Percentiles rank a stretch among this genome's conserved stretches.
phyloP scores from a whole-genome alignment of 2,329 filamentous ascomycete genomes.

The Fusarium luffae region DNA sequence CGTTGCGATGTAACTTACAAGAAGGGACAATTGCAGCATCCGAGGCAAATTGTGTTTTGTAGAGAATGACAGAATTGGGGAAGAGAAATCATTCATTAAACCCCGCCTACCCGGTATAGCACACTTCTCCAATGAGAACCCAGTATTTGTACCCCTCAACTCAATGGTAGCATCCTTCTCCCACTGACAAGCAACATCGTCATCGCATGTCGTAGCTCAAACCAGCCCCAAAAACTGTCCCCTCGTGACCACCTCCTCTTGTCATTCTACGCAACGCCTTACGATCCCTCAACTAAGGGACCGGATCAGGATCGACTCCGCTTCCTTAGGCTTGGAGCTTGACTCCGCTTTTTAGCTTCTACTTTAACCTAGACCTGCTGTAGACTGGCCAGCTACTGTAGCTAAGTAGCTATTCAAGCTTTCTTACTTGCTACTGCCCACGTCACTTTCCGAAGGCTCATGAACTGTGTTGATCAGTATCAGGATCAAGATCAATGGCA shows the following conservation, averaged over 20 bases:
- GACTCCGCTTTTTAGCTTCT: conserved; percentile 24
- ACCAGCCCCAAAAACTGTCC: conserved; percentile 5
- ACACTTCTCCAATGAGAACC: neutral
- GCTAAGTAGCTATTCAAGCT: conserved; percentile 10
- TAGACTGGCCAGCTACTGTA: neutral
- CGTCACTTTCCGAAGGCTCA: conserved; percentile 29
- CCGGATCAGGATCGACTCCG: conserved; percentile 34
- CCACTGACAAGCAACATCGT: conserved; percentile 26
- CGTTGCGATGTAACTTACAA: conserved; percentile 1
- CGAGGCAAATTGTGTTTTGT: neutral
- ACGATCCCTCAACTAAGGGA: conserved; percentile 21
- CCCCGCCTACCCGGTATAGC: neutral
- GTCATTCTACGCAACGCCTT: neutral
- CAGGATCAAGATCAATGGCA: neutral
- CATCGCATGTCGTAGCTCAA: conserved; percentile 34
- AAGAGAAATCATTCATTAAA: neutral
- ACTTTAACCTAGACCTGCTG: neutral
- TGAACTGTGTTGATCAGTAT: conserved; percentile 10
- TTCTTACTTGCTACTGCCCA: conserved; percentile 17
- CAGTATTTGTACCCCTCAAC: neutral
- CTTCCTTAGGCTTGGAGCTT: conserved; percentile 2
- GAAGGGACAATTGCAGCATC: neutral
- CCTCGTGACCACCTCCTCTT: conserved; percentile 21
- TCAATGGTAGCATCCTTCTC: neutral
- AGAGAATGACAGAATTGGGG: neutral